Conservation (phyloP, 2,329 filamentous ascomycete species). For the Fusarium nodosum region DNA sequence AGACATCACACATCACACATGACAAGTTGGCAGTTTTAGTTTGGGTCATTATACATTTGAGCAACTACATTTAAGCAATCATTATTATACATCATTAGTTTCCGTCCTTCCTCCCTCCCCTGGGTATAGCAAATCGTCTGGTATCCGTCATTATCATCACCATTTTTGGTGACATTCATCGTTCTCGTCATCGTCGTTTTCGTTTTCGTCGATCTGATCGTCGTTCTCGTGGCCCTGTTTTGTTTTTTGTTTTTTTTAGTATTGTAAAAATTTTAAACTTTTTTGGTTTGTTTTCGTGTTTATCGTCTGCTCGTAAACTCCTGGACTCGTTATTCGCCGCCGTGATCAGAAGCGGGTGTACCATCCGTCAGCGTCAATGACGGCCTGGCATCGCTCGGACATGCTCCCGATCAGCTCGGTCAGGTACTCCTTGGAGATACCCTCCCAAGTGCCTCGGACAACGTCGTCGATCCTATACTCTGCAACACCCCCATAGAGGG, state of each 20-base stretch:
- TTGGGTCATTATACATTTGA: not conserved
- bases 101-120: not conserved
- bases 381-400: conserved; percentile 31
- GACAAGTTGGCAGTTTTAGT: not conserved
- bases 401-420: conserved; percentile 23
- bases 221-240: conserved; percentile 1
- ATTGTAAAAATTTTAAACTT: not conserved
- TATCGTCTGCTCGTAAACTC: not conserved
- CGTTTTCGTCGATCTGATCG: not conserved
- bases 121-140: not conserved
- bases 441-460: conserved; percentile 15
- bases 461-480: not conserved
- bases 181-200: not conserved
- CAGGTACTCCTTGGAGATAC: conserved; percentile 8
- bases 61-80: conserved; percentile 11
- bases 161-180: conserved; percentile 4
- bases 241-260: not conserved
- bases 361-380: conserved; percentile 34
- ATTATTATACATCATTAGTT: conserved; percentile 1
- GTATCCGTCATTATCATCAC: conserved; percentile 10
- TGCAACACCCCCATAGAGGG: not conserved
- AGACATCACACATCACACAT: too few species aligned
- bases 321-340: not conserved
- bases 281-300: not conserved
- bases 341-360: conserved; percentile 19